Percentiles rank a stretch among this genome's conserved stretches.
Evolutionary conservation across 2,329 filamentous ascomycete genomes (phyloP).

Genomic region (Chalaropsis thielavioides): DNA sequence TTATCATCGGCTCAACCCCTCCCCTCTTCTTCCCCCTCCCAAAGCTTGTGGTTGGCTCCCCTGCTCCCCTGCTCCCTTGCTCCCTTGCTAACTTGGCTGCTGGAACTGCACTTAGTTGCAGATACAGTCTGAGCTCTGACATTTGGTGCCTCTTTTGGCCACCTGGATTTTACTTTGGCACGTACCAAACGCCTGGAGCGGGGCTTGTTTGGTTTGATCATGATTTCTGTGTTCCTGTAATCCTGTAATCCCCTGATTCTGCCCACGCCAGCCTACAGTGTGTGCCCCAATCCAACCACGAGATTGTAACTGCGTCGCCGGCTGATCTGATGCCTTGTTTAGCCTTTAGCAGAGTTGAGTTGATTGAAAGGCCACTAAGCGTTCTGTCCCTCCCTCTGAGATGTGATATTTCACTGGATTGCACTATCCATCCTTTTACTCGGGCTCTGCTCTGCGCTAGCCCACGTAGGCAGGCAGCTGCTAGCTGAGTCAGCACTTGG

Average conservation of each 20-base stretch:
- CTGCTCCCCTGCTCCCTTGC: background rate
- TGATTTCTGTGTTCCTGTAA: slow-evolving; percentile 3
- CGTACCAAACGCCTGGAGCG: background rate
- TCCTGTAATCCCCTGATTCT: background rate
- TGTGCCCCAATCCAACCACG: background rate
- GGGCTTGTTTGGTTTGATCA: slow-evolving; percentile 5
- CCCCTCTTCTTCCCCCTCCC: background rate
- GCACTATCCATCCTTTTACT: no score
- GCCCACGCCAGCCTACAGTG: background rate
- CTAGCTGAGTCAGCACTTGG: background rate
- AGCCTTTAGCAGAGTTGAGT: background rate
- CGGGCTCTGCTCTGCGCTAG: no score
- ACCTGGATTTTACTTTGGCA: background rate
- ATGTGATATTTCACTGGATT: no score
- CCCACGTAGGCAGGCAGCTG: no score
- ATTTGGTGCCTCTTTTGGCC: background rate
- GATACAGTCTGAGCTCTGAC: background rate
- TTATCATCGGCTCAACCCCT: slow-evolving; percentile 1
- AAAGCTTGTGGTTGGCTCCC: background rate
- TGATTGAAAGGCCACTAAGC: background rate
- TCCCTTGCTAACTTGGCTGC: background rate
- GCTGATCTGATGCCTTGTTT: background rate
- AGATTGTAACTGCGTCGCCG: background rate
- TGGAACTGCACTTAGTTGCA: background rate
- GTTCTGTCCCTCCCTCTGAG: no score